A percentile compares a stretch with the other conserved stretches of the same genome.
Conservation (phyloP, 2,329 filamentous ascomycete species). For the Fusarium setosum region DNA sequence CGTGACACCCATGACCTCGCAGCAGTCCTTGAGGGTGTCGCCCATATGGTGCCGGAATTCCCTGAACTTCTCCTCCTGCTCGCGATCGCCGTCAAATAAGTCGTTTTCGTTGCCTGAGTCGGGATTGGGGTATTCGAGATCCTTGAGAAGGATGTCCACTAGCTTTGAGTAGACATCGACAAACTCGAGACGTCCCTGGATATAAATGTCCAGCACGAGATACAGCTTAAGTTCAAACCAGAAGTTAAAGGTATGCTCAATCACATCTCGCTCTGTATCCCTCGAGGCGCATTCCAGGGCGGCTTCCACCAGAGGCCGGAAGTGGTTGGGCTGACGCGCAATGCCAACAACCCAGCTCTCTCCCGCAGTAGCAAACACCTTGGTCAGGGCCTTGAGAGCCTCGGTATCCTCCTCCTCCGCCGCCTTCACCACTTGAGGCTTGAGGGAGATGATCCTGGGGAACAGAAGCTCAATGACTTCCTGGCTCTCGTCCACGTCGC, state of each 20-base stretch:
- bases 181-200: constrained; percentile 80
- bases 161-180: constrained; percentile 88
- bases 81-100: constrained; percentile 93
- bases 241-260: constrained; percentile 94
- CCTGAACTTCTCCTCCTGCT: constrained; percentile 96
- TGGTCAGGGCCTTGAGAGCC: constrained; percentile 86
- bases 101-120: constrained; percentile 81
- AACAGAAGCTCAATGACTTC: constrained; percentile 85
- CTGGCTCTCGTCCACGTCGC: constrained; percentile 91
- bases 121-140: constrained; percentile 86
- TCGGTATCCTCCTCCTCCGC: constrained; percentile 87
- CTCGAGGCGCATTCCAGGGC: constrained; percentile 91
- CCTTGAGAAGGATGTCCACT: constrained; percentile 91
- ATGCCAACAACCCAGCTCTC: constrained; percentile 95
- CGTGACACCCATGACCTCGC: constrained; percentile 93
- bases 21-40: constrained; percentile 96
- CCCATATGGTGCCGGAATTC: constrained; percentile 98
- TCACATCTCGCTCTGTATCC: constrained; percentile 90
- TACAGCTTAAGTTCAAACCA: constrained; percentile 99
- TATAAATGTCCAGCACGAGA: constrained; percentile 89
- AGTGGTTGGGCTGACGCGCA: constrained; percentile 83
- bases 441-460: constrained; percentile 80
- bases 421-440: constrained; percentile 79
- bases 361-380: constrained; percentile 91
- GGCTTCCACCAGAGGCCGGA: constrained; percentile 86